Evolutionary conservation across 257 asterid species (phyloP).

Genomic region (Thymus quinquecostatus): DNA sequence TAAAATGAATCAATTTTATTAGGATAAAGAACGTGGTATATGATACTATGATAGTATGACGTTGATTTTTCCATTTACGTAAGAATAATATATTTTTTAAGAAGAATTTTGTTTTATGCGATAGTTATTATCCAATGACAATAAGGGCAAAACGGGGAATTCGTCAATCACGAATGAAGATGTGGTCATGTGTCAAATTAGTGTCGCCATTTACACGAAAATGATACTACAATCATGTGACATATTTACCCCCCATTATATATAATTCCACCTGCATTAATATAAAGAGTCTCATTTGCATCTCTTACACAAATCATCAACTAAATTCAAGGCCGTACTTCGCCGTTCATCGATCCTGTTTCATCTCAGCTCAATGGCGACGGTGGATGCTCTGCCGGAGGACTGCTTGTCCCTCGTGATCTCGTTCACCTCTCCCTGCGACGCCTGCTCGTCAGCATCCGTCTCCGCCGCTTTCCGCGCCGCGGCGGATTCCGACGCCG

Average conservation of each 20-base stretch:
- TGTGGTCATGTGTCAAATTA: background rate
- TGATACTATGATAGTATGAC: too few relatives aligned
- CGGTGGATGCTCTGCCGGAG: constrained; percentile 50
- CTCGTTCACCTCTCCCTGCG: constrained; percentile 56
- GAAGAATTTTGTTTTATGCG: too few relatives aligned
- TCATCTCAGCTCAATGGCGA: background rate
- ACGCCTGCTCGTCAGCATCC: constrained; percentile 49
- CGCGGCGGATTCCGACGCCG: constrained; percentile 56
- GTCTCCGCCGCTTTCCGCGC: constrained; percentile 42
- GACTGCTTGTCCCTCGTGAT: constrained; percentile 58
- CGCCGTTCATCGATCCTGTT: background rate
- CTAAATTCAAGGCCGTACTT: background rate
- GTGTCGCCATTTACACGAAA: too few relatives aligned
- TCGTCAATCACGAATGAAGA: background rate
- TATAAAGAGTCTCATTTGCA: background rate
- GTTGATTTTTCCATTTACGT: too few relatives aligned
- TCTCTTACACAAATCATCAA: background rate
- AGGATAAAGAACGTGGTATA: too few relatives aligned
- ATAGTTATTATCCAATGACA: too few relatives aligned
- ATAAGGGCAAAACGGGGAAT: background rate
- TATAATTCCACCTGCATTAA: too few relatives aligned
- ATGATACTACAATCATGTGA: too few relatives aligned
- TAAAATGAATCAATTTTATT: too few relatives aligned
- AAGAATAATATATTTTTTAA: too few relatives aligned
- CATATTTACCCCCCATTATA: background rate